Percentiles rank a stretch among this genome's conserved stretches.
phyloP scores from a whole-genome alignment of 371 early-diverging fungal genomes.

The Synchytrium microbalum region DNA sequence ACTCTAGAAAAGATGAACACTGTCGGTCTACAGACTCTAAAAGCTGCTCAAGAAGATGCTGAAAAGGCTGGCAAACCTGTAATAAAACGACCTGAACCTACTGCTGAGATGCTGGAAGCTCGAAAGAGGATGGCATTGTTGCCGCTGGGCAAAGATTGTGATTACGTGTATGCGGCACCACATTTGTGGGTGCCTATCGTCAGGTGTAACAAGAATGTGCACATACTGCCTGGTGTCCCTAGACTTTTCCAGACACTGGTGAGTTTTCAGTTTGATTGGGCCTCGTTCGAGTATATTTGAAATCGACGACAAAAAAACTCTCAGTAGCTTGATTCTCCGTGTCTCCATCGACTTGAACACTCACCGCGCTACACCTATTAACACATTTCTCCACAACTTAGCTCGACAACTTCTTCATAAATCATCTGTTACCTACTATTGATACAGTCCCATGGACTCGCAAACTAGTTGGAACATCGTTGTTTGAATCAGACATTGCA shows the following conservation, averaged over 20 bases:
- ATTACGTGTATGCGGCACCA: not conserved
- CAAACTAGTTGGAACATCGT: not conserved
- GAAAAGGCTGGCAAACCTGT: not conserved
- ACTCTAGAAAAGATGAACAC: slow-evolving; percentile 54
- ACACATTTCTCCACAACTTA: not conserved
- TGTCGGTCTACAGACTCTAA: slow-evolving; percentile 3
- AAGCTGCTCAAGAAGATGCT: not conserved
- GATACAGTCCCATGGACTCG: not conserved
- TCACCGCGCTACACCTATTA: not conserved
- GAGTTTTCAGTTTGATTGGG: no score
- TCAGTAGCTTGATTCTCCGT: no score
- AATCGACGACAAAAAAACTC: no score
- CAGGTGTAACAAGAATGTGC: slow-evolving; percentile 53
- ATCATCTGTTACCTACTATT: not conserved
- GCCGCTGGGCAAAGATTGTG: not conserved
- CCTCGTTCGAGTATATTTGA: no score
- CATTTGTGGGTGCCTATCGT: slow-evolving; percentile 43
- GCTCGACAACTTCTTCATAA: not conserved
- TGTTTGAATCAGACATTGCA: not conserved
- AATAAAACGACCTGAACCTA: not conserved
- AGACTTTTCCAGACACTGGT: slow-evolving; percentile 49
- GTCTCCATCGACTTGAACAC: no score
- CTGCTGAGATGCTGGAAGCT: not conserved
- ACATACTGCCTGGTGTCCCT: slow-evolving; percentile 68
- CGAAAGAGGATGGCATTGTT: not conserved